A percentile compares a stretch with the other conserved stretches of the same genome.
Evolutionary conservation across 805 yeast species (phyloP).

Genomic region (Candida tallmaniae): DNA sequence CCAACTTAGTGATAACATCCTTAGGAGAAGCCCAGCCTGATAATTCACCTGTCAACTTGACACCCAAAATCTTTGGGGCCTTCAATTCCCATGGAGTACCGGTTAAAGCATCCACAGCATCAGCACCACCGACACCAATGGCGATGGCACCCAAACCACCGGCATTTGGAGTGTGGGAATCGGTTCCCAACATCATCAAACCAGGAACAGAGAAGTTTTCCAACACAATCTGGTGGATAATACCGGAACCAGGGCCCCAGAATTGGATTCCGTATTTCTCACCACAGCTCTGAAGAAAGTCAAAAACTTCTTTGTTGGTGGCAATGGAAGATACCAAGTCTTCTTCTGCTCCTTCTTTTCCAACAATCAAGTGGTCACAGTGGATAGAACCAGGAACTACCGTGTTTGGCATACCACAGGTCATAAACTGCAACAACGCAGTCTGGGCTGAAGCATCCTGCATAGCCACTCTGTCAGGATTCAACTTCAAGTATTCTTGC

Average conservation of each 20-base stretch:
- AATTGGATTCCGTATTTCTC: slow-evolving; percentile 94
- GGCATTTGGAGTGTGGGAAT: slow-evolving; percentile 98
- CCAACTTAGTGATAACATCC: slow-evolving; percentile 89
- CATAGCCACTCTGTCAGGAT: slow-evolving; percentile 98
- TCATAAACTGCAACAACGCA: slow-evolving; percentile 98
- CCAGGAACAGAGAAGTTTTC: slow-evolving; percentile 98
- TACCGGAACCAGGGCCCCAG: slow-evolving; percentile 99
- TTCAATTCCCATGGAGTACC: slow-evolving; percentile 98
- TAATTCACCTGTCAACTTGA: slow-evolving; percentile 83
- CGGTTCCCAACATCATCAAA: slow-evolving; percentile 95
- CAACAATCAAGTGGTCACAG: slow-evolving; percentile 97
- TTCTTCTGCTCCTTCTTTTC: slow-evolving; percentile 83
- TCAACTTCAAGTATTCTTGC: slow-evolving; percentile 79
- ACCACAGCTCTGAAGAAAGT: slow-evolving; percentile 88
- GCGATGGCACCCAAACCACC: slow-evolving; percentile 99
- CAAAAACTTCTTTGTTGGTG: slow-evolving; percentile 91
- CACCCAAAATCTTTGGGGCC: slow-evolving; percentile 95
- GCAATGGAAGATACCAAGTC: slow-evolving; percentile 80
- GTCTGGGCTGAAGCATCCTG: slow-evolving; percentile 99
- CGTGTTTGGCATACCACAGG: slow-evolving; percentile 83
- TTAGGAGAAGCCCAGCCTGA: slow-evolving; percentile 96
- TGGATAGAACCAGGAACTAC: slow-evolving; percentile 95
- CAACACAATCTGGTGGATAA: slow-evolving; percentile 94
- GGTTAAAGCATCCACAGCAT: slow-evolving; percentile 96
- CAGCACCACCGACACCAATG: slow-evolving; percentile 99